These are phyloP conservation scores for Jackrogersella minutella DNA, from an alignment of 495 filamentous ascomycete genomes.

Conservation along the genomic window DNA sequence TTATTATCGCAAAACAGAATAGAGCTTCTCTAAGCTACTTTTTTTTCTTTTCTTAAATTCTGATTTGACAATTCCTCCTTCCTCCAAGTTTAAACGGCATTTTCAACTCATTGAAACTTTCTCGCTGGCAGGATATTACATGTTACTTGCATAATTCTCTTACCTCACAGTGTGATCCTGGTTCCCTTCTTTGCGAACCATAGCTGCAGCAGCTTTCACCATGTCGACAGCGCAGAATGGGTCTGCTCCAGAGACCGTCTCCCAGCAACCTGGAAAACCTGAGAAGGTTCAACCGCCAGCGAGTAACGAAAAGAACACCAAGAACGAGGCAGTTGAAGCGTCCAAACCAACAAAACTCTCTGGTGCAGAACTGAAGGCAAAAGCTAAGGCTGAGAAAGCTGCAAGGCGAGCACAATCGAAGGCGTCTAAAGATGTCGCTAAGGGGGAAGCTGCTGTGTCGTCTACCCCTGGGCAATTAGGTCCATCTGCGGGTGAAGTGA, in stretches of 20 bases:
- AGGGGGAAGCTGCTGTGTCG: conserved; percentile 40
- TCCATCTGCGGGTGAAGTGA: conserved; percentile 45
- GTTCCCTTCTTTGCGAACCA: conserved; percentile 8
- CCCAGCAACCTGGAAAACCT: conserved; percentile 27
- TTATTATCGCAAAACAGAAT: conserved; percentile 22
- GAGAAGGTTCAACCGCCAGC: conserved; percentile 42
- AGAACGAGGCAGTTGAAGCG: conserved; percentile 20
- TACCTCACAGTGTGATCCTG: conserved; percentile 3
- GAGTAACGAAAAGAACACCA: conserved; percentile 39
- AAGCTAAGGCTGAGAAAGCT: conserved; percentile 80
- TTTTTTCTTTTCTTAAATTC: no score
- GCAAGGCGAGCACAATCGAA: conserved; percentile 73
- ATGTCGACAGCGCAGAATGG: conserved; percentile 32
- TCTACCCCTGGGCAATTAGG: conserved; percentile 36
- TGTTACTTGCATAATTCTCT: background rate
- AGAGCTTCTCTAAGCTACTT: conserved; percentile 9
- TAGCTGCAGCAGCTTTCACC: conserved; percentile 3
- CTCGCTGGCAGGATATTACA: background rate
- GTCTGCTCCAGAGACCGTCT: conserved; percentile 17
- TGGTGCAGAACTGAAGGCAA: conserved; percentile 75
- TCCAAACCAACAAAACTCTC: conserved; percentile 58
- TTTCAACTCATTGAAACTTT: background rate
- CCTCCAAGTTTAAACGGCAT: background rate
- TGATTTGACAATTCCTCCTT: background rate
- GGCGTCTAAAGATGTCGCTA: conserved; percentile 52